Evolutionary conservation across 371 early-diverging fungal species (phyloP), one percentile per base, ranked within the genome.

Genomic region (Lichtheimia ornata): DNA sequence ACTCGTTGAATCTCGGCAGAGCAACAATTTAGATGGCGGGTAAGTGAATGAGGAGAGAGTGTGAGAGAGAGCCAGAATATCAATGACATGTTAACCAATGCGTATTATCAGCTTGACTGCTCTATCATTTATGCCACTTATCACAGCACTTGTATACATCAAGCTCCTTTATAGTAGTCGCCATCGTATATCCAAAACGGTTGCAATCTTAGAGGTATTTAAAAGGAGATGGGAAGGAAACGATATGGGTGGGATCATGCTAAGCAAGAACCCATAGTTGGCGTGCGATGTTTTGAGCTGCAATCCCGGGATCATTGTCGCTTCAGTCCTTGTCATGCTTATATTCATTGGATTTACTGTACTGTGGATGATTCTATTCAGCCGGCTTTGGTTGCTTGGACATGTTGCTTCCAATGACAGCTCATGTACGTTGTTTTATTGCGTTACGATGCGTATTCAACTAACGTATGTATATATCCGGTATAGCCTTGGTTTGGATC

Each of bases 251-350:
- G 35, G 2, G 1, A 35, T 35, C 0, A 35, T 11, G 35, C 35
- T 35, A 35, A 35, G 11, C 35, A 9, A 11, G 35, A 4, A 11
- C 1, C 3, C 45, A 7, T 71, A 90, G 88, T 77, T 93, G 47
- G 87, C 93, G 24, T 89, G 87, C 65, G 90, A 89, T 59, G 84
- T 91, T 14, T 63, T 93, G 22, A 77, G 84, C 66, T 83, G 76
- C 57, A 93, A 91, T 67, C 90, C 91, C 2, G 80, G 82, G 44
- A 80, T 91, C 61, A 73, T 91, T 51, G 63, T 82, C 20, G 77
- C 89, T 9, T 88, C 89, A 0, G 58, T 88, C 14, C 62, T 69
- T 11, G 55, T 91, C 44, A 73, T 89, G 70, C 60, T 64, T 15
- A 69, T 67, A 5, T 88, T 89, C 64, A 69, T 86, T 54, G 28